phyloP scores from a whole-genome alignment of 2,329 filamentous ascomycete genomes.

The Pseudogymnoascus sp. region DNA sequence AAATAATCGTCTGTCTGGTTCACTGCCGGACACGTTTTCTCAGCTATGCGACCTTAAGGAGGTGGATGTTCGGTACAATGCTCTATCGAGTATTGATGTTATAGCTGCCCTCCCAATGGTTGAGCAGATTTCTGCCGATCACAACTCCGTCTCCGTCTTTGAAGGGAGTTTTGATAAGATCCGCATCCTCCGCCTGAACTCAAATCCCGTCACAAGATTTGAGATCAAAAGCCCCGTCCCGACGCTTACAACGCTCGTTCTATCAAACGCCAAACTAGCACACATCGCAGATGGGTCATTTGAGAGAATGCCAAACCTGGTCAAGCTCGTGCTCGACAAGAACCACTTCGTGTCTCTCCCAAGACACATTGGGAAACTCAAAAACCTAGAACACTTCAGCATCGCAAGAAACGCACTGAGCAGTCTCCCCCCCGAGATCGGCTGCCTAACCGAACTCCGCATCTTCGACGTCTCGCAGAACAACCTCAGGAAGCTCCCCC shows the following conservation, averaged over 20 bases:
- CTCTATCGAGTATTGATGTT: constrained; percentile 78
- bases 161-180: constrained; percentile 80
- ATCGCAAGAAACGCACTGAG: constrained; percentile 86
- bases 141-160: constrained; percentile 88
- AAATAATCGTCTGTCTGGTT: constrained; percentile 77
- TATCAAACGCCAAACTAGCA: constrained; percentile 84
- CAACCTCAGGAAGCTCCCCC: constrained; percentile 79
- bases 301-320: constrained; percentile 75
- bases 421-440: constrained; percentile 77
- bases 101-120: constrained; percentile 76
- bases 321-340: constrained; percentile 81
- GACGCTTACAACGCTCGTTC: constrained; percentile 75
- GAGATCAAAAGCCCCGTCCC: constrained; percentile 69
- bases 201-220: constrained; percentile 91
- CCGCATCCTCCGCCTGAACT: constrained; percentile 78
- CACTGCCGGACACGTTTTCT: constrained; percentile 64
- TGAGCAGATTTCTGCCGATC: constrained; percentile 80
- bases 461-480: constrained; percentile 87
- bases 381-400: constrained; percentile 81
- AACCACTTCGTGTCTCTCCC: constrained; percentile 94
- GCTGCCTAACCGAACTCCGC: constrained; percentile 73
- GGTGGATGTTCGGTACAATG: constrained; percentile 90
- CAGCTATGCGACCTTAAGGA: constrained; percentile 69
- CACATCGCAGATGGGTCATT: constrained; percentile 82
- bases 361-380: constrained; percentile 72